Base-by-base conservation (phyloP, 2,329 filamentous ascomycete species). In the Celoporthe dispersa region DNA sequence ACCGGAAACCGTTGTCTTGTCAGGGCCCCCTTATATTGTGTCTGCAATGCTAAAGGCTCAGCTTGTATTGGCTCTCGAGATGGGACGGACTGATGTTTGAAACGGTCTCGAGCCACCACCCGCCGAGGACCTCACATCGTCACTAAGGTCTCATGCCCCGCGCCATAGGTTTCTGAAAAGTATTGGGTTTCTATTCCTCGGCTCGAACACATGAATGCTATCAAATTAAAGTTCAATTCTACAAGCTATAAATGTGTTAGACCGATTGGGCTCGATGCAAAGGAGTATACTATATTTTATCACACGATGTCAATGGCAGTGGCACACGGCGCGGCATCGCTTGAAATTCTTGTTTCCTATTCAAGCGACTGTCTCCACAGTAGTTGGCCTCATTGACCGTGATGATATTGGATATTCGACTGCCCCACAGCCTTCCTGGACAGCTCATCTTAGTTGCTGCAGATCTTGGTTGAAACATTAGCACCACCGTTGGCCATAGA, bases 61-160 rank as follows among this genome's bases (percentile, higher is more conserved):
- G 35, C 37, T 63, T 25, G 12, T 41, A 41, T 37, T 39, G 33
- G 39, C 14, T 28, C n/a, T 8, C 2, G 39, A 63, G 60, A 63
- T 44, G 39, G 37, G 60, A 63, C 19, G 37, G 60, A 63, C 60
- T 63, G 60, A 63, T 63, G n/a, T 63, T 63, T 44, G n/a, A 41
- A 37, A 63, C 33, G 35, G 37, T 19, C 14, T 25, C n/a, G n/a
- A 41, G 53, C 53, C 25, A 8, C 28, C 3, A 57, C 12, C 9
- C 11, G 25, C 9, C 31, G 12, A 55, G n/a, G 9, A n/a, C 51
- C 9, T 55, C 5, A 31, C n/a, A 28, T 6, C 11, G 14, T 12
- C 16, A 12, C n/a, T 4, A 14, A 28, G 6, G 25, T 55, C n/a
- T 55, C 51, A 5, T 14, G 48, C n/a, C 22, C n/a, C 22, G 16